Conservation (phyloP, 768 basidiomycete species). For the Austroboletus eburneus region DNA sequence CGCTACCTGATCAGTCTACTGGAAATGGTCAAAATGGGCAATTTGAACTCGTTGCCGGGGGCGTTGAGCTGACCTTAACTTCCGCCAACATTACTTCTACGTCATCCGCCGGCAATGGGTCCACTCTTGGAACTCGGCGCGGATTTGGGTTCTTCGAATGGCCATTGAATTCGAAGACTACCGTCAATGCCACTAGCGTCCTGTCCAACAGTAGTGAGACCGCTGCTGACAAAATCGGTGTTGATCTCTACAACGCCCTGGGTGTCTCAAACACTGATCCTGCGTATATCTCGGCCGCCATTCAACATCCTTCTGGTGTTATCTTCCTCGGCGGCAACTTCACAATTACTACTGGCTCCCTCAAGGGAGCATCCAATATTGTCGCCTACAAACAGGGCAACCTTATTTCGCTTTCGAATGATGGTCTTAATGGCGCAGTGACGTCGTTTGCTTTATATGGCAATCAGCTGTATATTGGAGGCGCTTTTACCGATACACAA, state of each 20-base stretch:
- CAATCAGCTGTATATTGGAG: constrained; percentile 78
- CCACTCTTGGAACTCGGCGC: constrained; percentile 34
- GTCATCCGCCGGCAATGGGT: constrained; percentile 26
- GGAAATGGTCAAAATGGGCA: constrained; percentile 63
- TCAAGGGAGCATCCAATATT: constrained; percentile 64
- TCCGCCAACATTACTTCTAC: constrained; percentile 46
- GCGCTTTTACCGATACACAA: constrained; percentile 72
- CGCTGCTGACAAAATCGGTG: constrained; percentile 55
- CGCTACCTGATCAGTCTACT: constrained; percentile 58
- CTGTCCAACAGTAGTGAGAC: constrained; percentile 73
- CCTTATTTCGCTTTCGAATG: constrained; percentile 48
- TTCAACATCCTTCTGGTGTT: constrained; percentile 59
- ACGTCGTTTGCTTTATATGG: constrained; percentile 59
- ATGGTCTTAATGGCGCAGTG: constrained; percentile 81
- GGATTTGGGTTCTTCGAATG: constrained; percentile 92
- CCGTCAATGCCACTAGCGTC: constrained; percentile 54
- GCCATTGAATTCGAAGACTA: constrained; percentile 47
- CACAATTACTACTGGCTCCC: constrained; percentile 50
- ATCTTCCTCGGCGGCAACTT: constrained; percentile 81
- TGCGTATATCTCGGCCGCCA: constrained; percentile 49
- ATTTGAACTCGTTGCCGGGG: constrained; percentile 82
- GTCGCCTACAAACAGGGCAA: constrained; percentile 61
- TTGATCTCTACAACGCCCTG: constrained; percentile 58
- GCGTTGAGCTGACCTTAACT: constrained; percentile 73
- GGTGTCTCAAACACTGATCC: constrained; percentile 41